phyloP scores from a whole-genome alignment of 2,329 filamentous ascomycete species.

The Alternaria panax region DNA sequence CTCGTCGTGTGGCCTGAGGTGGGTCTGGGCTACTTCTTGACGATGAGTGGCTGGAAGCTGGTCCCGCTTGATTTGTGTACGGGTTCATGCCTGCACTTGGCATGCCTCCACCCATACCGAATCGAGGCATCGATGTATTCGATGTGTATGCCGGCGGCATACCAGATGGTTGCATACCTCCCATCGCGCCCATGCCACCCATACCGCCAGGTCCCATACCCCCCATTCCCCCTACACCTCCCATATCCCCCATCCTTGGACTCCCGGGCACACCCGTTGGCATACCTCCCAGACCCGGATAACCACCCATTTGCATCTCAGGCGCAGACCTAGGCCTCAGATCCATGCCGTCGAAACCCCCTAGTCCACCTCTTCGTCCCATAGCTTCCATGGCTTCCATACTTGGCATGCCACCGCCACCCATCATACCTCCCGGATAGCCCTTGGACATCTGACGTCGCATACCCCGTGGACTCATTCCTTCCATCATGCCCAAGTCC shows the following conservation, averaged over 20 bases:
- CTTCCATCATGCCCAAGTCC: background rate
- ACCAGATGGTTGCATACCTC: conserved; percentile 6
- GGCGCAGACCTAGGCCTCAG: conserved; percentile 9
- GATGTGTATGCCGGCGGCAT: conserved; percentile 19
- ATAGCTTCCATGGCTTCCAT: conserved; percentile 4
- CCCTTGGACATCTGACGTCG: background rate
- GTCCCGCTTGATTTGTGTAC: conserved; percentile 5
- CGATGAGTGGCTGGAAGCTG: conserved; percentile 7
- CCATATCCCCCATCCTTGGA: background rate
- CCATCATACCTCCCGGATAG: background rate
- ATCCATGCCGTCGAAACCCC: background rate
- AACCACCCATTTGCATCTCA: conserved; percentile 3
- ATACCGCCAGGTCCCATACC: background rate
- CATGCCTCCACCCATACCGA: background rate
- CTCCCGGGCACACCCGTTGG: background rate
- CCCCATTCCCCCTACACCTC: background rate
- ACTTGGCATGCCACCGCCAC: conserved; percentile 3
- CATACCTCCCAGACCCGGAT: background rate
- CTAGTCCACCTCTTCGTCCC: background rate
- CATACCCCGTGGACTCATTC: conserved; percentile 2
- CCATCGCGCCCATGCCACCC: conserved; percentile 5
- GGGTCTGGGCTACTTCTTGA: background rate
- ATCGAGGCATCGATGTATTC: conserved; percentile 9
- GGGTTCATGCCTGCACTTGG: conserved; percentile 1
- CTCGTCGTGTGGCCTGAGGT: background rate